Evolutionary conservation across 306 rosid species (phyloP).

Genomic region (Corylus avellana): DNA sequence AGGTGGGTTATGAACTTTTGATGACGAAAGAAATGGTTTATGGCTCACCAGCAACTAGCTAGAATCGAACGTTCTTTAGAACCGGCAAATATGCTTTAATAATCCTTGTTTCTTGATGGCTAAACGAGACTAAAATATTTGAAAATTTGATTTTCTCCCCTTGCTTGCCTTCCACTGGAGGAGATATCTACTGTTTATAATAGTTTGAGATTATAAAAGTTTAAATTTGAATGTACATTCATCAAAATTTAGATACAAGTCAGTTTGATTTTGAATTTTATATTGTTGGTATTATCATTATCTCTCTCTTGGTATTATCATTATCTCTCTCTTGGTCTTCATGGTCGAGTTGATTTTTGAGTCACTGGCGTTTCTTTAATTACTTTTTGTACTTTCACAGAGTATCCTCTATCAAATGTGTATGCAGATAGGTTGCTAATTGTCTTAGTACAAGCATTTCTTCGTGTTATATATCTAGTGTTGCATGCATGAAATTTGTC

Average conservation of each 20-base stretch:
- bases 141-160: too few relatives aligned
- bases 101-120: not conserved
- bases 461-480: not conserved
- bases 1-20: too few relatives aligned
- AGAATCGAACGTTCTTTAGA: not conserved
- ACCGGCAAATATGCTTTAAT: not conserved
- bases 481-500: constrained; percentile 19
- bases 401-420: not conserved
- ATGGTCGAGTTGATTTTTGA: not conserved
- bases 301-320: too few relatives aligned
- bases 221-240: too few relatives aligned
- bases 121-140: too few relatives aligned
- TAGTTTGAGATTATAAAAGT: too few relatives aligned
- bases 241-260: too few relatives aligned
- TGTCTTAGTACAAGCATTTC: not conserved
- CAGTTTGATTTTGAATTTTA: too few relatives aligned
- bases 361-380: not conserved
- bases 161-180: too few relatives aligned
- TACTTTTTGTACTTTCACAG: not conserved
- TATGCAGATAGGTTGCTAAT: not conserved
- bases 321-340: too few relatives aligned
- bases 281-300: too few relatives aligned
- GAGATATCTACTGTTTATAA: too few relatives aligned
- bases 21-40: not conserved
- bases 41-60: not conserved